Evolutionary conservation across 2,329 filamentous ascomycete species (phyloP).

Genomic region (Chrysoporthe austroafricana): DNA sequence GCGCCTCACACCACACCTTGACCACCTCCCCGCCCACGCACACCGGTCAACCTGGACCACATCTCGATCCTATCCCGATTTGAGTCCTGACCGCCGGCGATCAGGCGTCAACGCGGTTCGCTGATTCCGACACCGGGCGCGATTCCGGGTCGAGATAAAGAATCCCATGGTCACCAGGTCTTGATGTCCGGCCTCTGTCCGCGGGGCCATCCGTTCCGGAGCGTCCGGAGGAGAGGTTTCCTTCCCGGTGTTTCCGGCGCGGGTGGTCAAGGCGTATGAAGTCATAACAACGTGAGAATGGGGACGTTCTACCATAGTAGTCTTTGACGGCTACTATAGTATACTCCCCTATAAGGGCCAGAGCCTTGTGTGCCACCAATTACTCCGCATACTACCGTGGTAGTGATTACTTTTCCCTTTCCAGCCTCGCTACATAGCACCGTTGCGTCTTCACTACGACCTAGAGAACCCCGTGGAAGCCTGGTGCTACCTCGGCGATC

Average conservation of each 20-base stretch:
- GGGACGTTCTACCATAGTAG: background rate
- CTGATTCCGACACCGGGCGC: background rate
- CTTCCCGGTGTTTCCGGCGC: background rate
- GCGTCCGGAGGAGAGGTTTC: constrained; percentile 1
- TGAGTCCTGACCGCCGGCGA: background rate
- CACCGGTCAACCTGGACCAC: background rate
- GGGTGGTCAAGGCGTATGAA: constrained; percentile 9
- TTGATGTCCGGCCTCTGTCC: background rate
- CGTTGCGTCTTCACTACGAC: background rate
- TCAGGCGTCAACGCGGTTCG: background rate
- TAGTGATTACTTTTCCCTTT: too few species aligned
- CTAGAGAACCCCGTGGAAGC: background rate
- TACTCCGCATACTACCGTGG: too few species aligned
- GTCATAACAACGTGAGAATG: constrained; percentile 23
- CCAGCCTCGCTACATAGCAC: too few species aligned
- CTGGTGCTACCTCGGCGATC: background rate
- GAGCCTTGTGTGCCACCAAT: too few species aligned
- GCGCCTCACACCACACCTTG: background rate
- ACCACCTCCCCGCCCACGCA: background rate
- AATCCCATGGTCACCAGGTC: constrained; percentile 4
- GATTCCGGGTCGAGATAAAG: background rate
- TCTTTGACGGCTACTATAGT: too few species aligned
- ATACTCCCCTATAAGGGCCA: too few species aligned
- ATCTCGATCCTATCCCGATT: background rate
- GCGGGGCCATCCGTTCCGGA: constrained; percentile 13